Evolutionary conservation across 2,329 filamentous ascomycete species (phyloP), one percentile per base, ranked within the genome.

Genomic region (Colletotrichum sp.): DNA sequence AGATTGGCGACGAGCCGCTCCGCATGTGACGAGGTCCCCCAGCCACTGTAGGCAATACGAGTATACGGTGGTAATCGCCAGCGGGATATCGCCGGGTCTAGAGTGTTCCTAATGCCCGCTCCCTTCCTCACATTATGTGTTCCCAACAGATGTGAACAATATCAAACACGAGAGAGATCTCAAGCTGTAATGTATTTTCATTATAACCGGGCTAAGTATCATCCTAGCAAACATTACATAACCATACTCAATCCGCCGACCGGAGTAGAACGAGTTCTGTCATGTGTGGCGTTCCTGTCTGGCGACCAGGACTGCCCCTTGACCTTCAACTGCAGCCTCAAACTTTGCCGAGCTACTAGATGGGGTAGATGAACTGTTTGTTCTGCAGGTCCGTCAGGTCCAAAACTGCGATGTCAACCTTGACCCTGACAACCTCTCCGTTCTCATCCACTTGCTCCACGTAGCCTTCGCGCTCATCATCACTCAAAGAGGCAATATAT

Each of bases 301-400:
- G 6, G n/a, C 11, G n/a, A 52, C n/a, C 11, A 22, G 44, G 44
- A 22, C n/a, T 13, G 11, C n/a, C 44, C n/a, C n/a, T 52, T 52
- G 44, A 22, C 12, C 44, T 13, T 52, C 44, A 52, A 8, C 11
- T 52, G 44, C 44, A 52, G n/a, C 44, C n/a, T 52, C 44, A 52
- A 16, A 59, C 27, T 30, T 63, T 63, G 16, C 19, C 59, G 13
- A 63, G 13, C 12, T 55, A 36, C n/a, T n/a, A 78, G 32, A 57
- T 67, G 19, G 30, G 75, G 65, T 86, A 86, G 8, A 86, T 81
- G 29, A 86, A 86, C 69, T 81, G 82, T 30, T 80, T 83, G 65
- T 86, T 87, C 71, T 87, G 83, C 63, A 85, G 30, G 67, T 87
- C 85, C 3, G 84, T 86, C 62, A 86, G 71, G 59, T 86, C 83